These are phyloP conservation scores for Pilasporangium apinafurcum DNA, from an alignment of 352 stramenopile genomes.

Conservation along the genomic window DNA sequence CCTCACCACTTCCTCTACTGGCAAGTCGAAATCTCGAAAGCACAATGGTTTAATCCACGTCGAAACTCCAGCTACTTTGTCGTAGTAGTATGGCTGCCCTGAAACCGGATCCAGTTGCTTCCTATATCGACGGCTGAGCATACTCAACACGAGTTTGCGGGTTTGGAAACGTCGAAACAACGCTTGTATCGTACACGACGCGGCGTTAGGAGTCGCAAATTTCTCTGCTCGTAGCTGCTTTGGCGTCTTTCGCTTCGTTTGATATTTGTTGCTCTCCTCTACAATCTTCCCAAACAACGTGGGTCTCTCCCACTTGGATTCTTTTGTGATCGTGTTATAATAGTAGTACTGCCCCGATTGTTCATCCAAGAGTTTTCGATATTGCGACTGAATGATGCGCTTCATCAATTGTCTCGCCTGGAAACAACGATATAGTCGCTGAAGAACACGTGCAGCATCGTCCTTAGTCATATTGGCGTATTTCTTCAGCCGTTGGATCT, in stretches of 20 bases:
- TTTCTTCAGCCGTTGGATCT: conserved; percentile 42
- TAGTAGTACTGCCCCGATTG: conserved; percentile 48
- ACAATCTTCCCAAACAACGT: conserved; percentile 17
- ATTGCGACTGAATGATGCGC: conserved; percentile 36
- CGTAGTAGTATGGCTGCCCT: conserved; percentile 57
- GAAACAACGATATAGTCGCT: conserved; percentile 37
- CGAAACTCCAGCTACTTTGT: conserved; percentile 29
- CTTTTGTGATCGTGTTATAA: conserved; percentile 65
- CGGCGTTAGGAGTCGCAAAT: conserved; percentile 24
- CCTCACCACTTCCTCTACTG: too few species aligned
- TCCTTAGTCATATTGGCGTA: conserved; percentile 40
- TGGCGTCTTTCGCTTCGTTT: background rate
- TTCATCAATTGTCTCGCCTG: conserved; percentile 29
- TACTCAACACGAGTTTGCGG: conserved; percentile 32
- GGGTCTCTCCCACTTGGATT: conserved; percentile 66
- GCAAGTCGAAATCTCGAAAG: conserved; percentile 47
- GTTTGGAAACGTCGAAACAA: conserved; percentile 45
- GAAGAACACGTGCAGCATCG: conserved; percentile 50
- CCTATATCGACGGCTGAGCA: conserved; percentile 40
- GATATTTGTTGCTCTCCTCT: conserved; percentile 5
- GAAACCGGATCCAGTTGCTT: conserved; percentile 48
- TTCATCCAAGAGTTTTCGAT: conserved; percentile 55
- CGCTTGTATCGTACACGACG: conserved; percentile 51
- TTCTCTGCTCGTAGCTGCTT: conserved; percentile 18
- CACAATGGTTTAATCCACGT: conserved; percentile 60